These are phyloP conservation scores for Kwoniella mangroviensis DNA, from an alignment of 768 basidiomycete species.

Conservation along the genomic window DNA sequence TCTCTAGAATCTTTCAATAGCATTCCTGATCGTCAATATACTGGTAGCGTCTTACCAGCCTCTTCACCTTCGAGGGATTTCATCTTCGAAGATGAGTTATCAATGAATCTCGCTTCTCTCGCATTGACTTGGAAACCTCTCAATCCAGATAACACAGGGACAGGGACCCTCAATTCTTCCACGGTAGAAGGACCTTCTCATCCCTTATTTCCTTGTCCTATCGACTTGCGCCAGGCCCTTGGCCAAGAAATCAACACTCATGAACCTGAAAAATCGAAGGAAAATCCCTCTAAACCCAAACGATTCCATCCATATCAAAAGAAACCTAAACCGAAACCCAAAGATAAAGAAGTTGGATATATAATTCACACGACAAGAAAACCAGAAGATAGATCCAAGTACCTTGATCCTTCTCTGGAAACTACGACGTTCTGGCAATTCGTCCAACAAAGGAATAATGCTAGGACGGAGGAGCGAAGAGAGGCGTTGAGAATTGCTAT, in stretches of 20 bases:
- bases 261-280: not conserved
- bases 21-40: not conserved
- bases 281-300: not conserved
- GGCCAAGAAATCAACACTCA: not conserved
- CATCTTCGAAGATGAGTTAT: constrained; percentile 1
- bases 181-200: not conserved
- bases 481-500: not conserved
- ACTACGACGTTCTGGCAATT: constrained; percentile 1
- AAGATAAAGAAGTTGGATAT: not conserved
- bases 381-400: constrained; percentile 7
- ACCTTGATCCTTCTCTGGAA: not conserved
- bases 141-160: not conserved
- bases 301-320: not conserved
- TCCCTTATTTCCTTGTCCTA: not conserved
- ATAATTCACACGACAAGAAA: not conserved
- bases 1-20: not conserved
- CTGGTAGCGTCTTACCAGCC: not conserved
- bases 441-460: not conserved
- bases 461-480: not conserved
- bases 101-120: not conserved
- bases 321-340: not conserved
- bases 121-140: not conserved
- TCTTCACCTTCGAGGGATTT: not conserved
- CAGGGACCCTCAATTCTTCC: not conserved
- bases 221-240: not conserved